These are phyloP conservation scores for Cladosporium phlei DNA, from an alignment of 2,329 filamentous ascomycete genomes.

Conservation along the genomic window DNA sequence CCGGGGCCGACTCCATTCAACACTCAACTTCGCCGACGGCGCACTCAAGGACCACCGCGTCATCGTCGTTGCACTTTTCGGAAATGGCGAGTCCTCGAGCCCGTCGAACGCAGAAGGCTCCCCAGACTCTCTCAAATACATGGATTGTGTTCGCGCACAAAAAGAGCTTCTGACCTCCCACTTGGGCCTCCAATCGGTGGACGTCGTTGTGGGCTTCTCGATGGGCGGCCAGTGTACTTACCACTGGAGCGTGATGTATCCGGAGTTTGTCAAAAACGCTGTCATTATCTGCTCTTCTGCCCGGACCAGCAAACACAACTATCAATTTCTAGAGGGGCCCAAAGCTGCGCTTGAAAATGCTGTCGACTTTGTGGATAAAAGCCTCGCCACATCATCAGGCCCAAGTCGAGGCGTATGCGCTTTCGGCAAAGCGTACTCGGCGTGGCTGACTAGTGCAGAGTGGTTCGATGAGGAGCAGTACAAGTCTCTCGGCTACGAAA, in stretches of 20 bases:
- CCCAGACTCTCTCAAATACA: background rate
- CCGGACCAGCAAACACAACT: constrained; percentile 49
- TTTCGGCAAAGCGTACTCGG: constrained; percentile 36
- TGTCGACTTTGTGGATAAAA: constrained; percentile 38
- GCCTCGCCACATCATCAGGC: constrained; percentile 30
- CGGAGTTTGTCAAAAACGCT: constrained; percentile 43
- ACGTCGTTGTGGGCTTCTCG: constrained; percentile 51
- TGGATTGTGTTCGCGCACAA: constrained; percentile 1
- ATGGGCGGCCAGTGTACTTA: constrained; percentile 55
- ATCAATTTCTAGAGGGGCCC: constrained; percentile 52
- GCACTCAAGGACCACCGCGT: constrained; percentile 1
- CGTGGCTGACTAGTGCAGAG: constrained; percentile 38
- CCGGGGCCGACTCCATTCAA: background rate
- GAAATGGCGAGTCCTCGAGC: constrained; percentile 2
- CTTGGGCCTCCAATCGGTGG: constrained; percentile 12
- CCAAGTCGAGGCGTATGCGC: constrained; percentile 35
- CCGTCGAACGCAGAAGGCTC: constrained; percentile 4
- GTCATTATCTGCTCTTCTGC: constrained; percentile 51
- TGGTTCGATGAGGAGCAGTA: constrained; percentile 34
- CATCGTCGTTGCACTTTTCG: constrained; percentile 11
- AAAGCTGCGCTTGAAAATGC: constrained; percentile 45
- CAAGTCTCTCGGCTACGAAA: constrained; percentile 26
- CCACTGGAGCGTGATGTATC: constrained; percentile 48
- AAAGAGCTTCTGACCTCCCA: constrained; percentile 27
- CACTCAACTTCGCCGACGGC: constrained; percentile 1